Conservation (phyloP, 768 basidiomycete species). For the Termitomyces sp. region DNA sequence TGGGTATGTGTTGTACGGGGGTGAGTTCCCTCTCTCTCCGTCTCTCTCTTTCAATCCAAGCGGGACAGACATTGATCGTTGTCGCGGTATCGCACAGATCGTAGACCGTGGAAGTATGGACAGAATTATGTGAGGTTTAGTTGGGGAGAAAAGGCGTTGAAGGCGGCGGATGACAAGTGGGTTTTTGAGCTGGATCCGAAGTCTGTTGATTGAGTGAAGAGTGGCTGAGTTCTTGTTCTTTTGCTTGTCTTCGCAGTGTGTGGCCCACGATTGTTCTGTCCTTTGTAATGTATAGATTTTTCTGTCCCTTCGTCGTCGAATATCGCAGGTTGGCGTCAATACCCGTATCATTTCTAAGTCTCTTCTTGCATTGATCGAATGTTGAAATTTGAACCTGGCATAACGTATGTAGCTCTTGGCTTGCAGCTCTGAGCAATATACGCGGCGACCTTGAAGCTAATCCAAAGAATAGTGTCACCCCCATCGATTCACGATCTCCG, state of each 20-base stretch:
- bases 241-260: neutral
- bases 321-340: no score
- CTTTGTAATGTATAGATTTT: neutral
- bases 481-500: neutral
- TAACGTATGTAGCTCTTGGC: no score
- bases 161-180: slow-evolving; percentile 30
- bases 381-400: neutral
- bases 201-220: neutral
- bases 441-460: neutral
- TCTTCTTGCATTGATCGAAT: no score
- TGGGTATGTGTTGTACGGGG: slow-evolving; percentile 25
- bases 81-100: slow-evolving; percentile 12
- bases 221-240: neutral
- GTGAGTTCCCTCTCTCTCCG: slow-evolving; percentile 18
- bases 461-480: neutral
- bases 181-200: slow-evolving; percentile 22
- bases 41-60: neutral
- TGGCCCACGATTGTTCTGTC: neutral
- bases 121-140: slow-evolving; percentile 19
- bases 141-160: slow-evolving; percentile 24
- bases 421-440: neutral
- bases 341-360: no score
- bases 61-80: neutral
- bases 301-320: neutral
- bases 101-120: slow-evolving; percentile 28